A percentile compares a stretch with the other conserved stretches of the same genome.
These are phyloP conservation scores for Alnus glutinosa DNA, from an alignment of 306 rosid genomes.

Conservation along the genomic window DNA sequence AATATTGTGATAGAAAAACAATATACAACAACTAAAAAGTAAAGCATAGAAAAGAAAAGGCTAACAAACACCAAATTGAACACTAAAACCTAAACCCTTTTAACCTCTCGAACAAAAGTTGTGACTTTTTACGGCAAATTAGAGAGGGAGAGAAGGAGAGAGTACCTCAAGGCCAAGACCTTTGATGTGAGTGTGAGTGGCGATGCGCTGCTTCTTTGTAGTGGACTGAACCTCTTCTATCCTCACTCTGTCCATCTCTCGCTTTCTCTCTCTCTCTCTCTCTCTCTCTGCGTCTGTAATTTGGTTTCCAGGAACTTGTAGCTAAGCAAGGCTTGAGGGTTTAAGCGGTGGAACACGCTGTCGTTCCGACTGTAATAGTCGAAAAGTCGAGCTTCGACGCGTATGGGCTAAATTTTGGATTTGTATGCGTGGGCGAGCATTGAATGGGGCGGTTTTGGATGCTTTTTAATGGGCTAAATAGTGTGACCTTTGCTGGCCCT, in stretches of 20 bases:
- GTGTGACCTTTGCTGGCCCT: no score
- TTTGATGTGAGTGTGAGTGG: slow-evolving; percentile 75
- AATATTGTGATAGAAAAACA: not conserved
- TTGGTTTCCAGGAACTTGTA: not conserved
- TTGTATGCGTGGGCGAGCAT: no score
- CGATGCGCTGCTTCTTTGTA: slow-evolving; percentile 71
- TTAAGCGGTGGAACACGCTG: not conserved
- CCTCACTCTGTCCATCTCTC: slow-evolving; percentile 55
- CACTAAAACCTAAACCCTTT: slow-evolving; percentile 29
- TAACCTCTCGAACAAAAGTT: not conserved
- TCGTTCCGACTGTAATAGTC: not conserved
- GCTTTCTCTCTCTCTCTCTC: not conserved
- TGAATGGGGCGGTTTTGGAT: no score
- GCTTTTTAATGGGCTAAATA: no score
- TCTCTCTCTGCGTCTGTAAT: not conserved
- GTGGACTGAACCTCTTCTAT: slow-evolving; percentile 94
- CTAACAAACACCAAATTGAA: not conserved
- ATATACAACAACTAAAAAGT: not conserved
- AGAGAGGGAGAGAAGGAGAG: not conserved
- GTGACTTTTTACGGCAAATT: not conserved
- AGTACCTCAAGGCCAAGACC: slow-evolving; percentile 91
- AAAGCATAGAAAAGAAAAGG: not conserved
- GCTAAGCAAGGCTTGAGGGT: not conserved
- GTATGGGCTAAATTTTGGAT: no score
- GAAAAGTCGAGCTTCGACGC: no score